phyloP scores from a whole-genome alignment of 2,329 filamentous ascomycete genomes.

The Parafenestella ontariensis region DNA sequence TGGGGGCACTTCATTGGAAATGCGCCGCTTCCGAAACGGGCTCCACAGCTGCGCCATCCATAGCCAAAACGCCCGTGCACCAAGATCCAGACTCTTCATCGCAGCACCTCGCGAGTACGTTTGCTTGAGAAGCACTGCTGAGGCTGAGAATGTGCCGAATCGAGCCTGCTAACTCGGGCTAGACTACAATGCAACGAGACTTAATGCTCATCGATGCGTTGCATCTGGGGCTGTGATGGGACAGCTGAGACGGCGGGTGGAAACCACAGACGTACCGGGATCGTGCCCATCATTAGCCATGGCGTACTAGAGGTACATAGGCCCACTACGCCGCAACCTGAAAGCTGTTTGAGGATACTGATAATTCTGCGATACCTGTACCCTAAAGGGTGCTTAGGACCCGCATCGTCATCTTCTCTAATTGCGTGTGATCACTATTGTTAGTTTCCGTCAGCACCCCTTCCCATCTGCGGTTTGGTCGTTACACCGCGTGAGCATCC shows the following conservation, averaged over 20 bases:
- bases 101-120: not conserved
- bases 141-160: not conserved
- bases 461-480: not conserved
- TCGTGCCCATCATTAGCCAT: not conserved
- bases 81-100: not conserved
- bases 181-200: not conserved
- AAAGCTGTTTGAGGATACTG: not conserved
- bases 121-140: too few relatives aligned
- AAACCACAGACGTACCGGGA: not conserved
- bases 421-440: not conserved
- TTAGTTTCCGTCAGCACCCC: not conserved
- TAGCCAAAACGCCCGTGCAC: not conserved
- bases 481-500: not conserved
- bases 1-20: not conserved
- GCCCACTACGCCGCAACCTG: not conserved
- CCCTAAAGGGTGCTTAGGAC: not conserved
- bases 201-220: not conserved
- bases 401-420: not conserved
- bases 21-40: not conserved
- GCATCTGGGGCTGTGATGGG: conserved; percentile 3
- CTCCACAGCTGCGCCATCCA: not conserved
- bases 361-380: not conserved
- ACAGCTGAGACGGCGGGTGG: conserved; percentile 11
- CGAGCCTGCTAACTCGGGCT: not conserved
- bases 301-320: conserved; percentile 1